Conservation (phyloP, 148 eudicot genomes). For the Heliosperma pusillum region DNA sequence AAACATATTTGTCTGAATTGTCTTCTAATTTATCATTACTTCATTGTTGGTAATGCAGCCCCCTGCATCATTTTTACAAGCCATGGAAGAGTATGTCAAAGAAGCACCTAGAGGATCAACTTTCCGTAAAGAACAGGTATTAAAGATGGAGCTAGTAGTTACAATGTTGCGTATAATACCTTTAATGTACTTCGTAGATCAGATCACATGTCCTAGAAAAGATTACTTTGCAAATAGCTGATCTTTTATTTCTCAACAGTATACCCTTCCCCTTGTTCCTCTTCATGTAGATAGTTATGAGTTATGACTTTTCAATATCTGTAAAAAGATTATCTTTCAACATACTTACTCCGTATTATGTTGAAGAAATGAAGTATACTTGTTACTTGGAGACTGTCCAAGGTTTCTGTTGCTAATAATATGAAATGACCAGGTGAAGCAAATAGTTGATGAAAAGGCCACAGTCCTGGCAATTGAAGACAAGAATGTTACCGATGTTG, state of each 20-base stretch:
- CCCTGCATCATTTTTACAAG: slow-evolving; percentile 92
- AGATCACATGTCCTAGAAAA: too few relatives aligned
- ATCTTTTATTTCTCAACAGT: not conserved
- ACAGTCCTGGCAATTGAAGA: slow-evolving; percentile 68
- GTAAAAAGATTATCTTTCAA: too few relatives aligned
- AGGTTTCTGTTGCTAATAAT: slow-evolving; percentile 16
- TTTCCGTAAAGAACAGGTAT: slow-evolving; percentile 73
- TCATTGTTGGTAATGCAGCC: slow-evolving; percentile 49
- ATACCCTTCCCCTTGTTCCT: not conserved
- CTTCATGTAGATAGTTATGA: not conserved
- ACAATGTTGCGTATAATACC: not conserved
- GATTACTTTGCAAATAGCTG: not conserved
- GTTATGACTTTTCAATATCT: not conserved
- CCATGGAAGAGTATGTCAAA: slow-evolving; percentile 95
- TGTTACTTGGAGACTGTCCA: not conserved
- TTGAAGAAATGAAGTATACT: not conserved
- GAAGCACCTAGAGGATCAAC: slow-evolving; percentile 88
- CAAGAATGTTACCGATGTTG: slow-evolving; percentile 42
- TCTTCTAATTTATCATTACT: not conserved
- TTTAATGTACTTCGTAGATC: too few relatives aligned
- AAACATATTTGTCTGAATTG: slow-evolving; percentile 2
- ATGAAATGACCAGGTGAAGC: slow-evolving; percentile 38
- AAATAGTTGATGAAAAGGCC: slow-evolving; percentile 51
- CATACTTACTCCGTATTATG: too few relatives aligned
- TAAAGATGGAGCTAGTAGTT: not conserved